phyloP scores from a whole-genome alignment of 1,284 basidiomycete species.

The Puccinia hordei region DNA sequence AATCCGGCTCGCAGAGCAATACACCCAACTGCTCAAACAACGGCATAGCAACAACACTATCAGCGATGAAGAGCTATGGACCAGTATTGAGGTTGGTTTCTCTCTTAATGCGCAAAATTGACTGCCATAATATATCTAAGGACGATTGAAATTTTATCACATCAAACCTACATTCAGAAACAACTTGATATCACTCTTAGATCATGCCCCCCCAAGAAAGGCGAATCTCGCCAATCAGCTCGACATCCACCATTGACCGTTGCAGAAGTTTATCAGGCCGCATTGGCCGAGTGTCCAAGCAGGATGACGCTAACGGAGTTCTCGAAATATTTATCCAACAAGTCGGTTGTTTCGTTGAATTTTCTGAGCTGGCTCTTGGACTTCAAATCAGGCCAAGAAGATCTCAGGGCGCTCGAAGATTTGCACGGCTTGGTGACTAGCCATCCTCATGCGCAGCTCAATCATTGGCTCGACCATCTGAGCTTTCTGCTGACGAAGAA shows the following conservation, averaged over 20 bases:
- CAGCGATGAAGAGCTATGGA: conserved; percentile 34
- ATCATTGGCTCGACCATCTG: conserved; percentile 10
- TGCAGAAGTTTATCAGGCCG: conserved; percentile 23
- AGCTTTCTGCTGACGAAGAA: conserved; percentile 16
- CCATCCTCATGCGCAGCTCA: conserved; percentile 24
- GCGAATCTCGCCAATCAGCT: neutral
- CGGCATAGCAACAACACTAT: neutral
- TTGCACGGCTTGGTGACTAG: conserved; percentile 16
- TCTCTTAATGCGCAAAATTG: neutral
- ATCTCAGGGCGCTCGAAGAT: conserved; percentile 6
- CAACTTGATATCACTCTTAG: conserved; percentile 16
- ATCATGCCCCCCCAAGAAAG: neutral
- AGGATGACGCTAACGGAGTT: neutral
- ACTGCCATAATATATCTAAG: neutral
- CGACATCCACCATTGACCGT: conserved; percentile 11
- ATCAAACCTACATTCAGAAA: neutral
- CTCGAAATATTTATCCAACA: conserved; percentile 21
- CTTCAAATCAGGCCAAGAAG: neutral
- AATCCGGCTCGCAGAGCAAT: conserved; percentile 27
- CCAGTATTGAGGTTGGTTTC: conserved; percentile 20
- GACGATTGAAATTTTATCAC: neutral
- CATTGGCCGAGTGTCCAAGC: conserved; percentile 2
- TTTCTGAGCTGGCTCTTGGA: conserved; percentile 22
- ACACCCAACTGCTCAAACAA: conserved; percentile 14
- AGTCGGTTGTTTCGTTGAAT: conserved; percentile 18